Percentiles rank a stretch among this genome's conserved stretches.
Conservation (phyloP, 2,329 filamentous ascomycete species). For the Trichoderma lentiforme region DNA sequence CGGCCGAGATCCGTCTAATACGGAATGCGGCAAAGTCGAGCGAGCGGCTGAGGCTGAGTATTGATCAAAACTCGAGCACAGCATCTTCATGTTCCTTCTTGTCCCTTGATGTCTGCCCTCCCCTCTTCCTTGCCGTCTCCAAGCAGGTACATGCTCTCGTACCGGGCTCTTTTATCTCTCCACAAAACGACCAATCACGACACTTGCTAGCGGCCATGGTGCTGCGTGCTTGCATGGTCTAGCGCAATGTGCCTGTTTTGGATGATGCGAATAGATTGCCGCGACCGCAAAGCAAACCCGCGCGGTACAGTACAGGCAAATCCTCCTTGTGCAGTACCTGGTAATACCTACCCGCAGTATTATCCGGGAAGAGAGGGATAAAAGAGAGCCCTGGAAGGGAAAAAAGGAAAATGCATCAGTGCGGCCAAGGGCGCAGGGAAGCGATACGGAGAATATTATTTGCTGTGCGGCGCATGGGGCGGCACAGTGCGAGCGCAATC, state of each 20-base stretch:
- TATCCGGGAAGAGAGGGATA: neutral
- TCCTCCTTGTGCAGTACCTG: neutral
- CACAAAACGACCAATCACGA: neutral
- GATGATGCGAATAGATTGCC: neutral
- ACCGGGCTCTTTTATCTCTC: neutral
- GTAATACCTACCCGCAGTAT: neutral
- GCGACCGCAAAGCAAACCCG: neutral
- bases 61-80: neutral
- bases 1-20: neutral
- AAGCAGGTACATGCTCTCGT: neutral
- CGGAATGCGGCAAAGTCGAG: neutral
- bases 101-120: neutral
- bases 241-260: neutral
- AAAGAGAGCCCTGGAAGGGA: neutral
- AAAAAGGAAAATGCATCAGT: neutral
- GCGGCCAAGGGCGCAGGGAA: neutral
- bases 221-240: neutral
- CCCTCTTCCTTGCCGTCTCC: neutral
- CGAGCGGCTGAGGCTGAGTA: neutral
- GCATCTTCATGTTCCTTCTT: neutral
- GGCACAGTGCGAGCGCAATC: constrained; percentile 14
- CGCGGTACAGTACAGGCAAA: neutral
- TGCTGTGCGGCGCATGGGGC: neutral
- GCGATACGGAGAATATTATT: constrained; percentile 10
- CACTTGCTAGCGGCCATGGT: neutral